Conservation (phyloP, 2,329 filamentous ascomycete species). For the Polychaeton citri region DNA sequence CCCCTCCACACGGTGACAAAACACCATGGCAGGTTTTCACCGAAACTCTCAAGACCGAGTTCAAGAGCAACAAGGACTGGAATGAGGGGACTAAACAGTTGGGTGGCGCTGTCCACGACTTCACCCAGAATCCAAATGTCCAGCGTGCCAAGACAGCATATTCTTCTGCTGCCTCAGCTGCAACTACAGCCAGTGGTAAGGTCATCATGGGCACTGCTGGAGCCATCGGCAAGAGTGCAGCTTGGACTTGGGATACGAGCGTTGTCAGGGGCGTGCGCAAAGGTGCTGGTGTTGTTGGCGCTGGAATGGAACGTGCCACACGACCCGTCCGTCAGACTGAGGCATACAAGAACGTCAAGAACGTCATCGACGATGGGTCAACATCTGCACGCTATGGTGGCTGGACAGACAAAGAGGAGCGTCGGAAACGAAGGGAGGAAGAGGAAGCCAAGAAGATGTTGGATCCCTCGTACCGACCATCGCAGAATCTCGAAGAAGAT, state of each 20-base stretch:
- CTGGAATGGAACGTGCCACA: slow-evolving; percentile 86
- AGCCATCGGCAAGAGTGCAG: slow-evolving; percentile 77
- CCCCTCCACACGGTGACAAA: slow-evolving; percentile 95
- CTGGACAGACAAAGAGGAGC: slow-evolving; percentile 93
- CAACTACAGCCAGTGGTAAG: slow-evolving; percentile 62
- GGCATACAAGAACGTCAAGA: slow-evolving; percentile 82
- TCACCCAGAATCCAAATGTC: slow-evolving; percentile 85
- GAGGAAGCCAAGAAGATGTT: slow-evolving; percentile 50
- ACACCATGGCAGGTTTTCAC: slow-evolving; percentile 98
- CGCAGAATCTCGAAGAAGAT: slow-evolving; percentile 63
- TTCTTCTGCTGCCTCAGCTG: slow-evolving; percentile 70
- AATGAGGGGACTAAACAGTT: slow-evolving; percentile 96
- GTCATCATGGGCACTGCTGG: slow-evolving; percentile 77
- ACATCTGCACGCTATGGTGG: slow-evolving; percentile 81
- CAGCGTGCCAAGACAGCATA: slow-evolving; percentile 77
- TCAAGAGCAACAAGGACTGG: slow-evolving; percentile 97
- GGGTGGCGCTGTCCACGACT: slow-evolving; percentile 75
- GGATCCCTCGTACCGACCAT: slow-evolving; percentile 29
- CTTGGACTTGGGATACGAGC: slow-evolving; percentile 94
- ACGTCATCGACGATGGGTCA: slow-evolving; percentile 93
- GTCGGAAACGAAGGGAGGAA: slow-evolving; percentile 62
- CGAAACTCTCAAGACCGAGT: slow-evolving; percentile 87
- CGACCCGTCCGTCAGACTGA: slow-evolving; percentile 88
- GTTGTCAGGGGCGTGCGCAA: slow-evolving; percentile 85
- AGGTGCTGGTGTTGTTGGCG: slow-evolving; percentile 72